Conservation (phyloP, 179 eudicot species). For the Drosera spatulata region DNA sequence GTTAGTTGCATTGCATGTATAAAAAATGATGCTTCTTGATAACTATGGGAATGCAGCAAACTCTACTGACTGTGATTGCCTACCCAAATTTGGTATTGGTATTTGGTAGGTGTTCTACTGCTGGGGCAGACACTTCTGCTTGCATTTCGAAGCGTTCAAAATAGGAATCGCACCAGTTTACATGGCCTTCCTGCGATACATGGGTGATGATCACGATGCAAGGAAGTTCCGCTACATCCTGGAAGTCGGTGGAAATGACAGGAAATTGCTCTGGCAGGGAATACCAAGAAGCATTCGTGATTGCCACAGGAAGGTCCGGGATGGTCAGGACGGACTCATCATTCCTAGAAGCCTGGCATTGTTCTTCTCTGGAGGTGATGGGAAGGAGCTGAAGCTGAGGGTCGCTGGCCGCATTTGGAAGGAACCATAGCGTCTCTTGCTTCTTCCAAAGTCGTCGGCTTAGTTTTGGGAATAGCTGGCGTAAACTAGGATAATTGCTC, state of each 20-base stretch:
- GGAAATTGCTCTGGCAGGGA: slow-evolving; percentile 50
- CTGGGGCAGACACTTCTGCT: slow-evolving; percentile 45
- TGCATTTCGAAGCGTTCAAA: slow-evolving; percentile 55
- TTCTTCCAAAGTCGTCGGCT: background rate
- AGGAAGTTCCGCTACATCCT: slow-evolving; percentile 41
- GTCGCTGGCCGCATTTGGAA: slow-evolving; percentile 57
- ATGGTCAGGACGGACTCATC: slow-evolving; percentile 47
- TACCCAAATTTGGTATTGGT: background rate
- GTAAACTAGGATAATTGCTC: no score
- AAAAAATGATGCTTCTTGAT: no score
- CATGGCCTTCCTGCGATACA: slow-evolving; percentile 56
- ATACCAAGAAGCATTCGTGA: slow-evolving; percentile 63
- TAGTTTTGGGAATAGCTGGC: no score
- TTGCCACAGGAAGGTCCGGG: slow-evolving; percentile 38
- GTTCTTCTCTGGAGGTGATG: slow-evolving; percentile 10
- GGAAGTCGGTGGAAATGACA: slow-evolving; percentile 46
- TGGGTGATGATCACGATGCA: slow-evolving; percentile 63
- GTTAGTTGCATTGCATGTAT: no score
- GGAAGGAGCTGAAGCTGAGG: slow-evolving; percentile 46
- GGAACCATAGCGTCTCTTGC: slow-evolving; percentile 16
- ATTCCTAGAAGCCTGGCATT: slow-evolving; percentile 39
- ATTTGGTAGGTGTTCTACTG: slow-evolving; percentile 39
- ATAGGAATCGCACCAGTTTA: slow-evolving; percentile 40
- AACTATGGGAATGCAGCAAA: no score
- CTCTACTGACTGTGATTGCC: no score